Conservation (phyloP, 139 green algal genomes). For the Astrephomene gubernaculifera region DNA sequence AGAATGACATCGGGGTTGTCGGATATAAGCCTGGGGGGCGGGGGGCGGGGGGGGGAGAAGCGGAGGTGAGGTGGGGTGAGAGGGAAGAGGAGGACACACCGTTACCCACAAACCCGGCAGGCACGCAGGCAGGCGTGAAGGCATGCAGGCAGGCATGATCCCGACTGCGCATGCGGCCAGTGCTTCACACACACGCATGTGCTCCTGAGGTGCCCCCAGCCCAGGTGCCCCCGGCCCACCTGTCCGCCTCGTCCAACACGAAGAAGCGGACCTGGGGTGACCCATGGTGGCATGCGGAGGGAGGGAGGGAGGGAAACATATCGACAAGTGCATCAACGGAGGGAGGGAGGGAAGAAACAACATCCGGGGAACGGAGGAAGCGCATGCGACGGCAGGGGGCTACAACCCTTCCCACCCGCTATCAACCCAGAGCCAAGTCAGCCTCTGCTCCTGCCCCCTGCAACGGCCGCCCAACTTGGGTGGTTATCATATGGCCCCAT, state of each 20-base stretch:
- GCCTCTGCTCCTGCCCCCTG: too few species aligned
- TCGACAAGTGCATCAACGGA: too few species aligned
- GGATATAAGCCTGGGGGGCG: conserved; percentile 63
- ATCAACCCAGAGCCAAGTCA: too few species aligned
- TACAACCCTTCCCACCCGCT: too few species aligned
- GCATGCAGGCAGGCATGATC: background rate
- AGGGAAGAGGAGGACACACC: too few species aligned
- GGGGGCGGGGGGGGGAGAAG: background rate
- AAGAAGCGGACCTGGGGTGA: conserved; percentile 70
- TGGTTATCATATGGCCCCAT: too few species aligned
- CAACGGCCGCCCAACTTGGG: too few species aligned
- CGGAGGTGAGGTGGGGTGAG: background rate
- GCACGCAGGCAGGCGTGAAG: too few species aligned
- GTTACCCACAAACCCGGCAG: too few species aligned
- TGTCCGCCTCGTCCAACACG: conserved; percentile 90
- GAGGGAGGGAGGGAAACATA: background rate
- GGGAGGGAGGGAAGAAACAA: too few species aligned
- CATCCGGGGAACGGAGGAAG: too few species aligned
- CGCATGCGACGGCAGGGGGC: too few species aligned
- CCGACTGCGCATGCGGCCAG: background rate
- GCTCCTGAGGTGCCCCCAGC: background rate
- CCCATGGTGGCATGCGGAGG: background rate
- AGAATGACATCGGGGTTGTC: conserved; percentile 74
- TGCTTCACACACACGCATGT: background rate
- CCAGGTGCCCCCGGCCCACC: background rate